A percentile compares a stretch with the other conserved stretches of the same genome.
Conservation (phyloP, 2,329 filamentous ascomycete species). For the Aspergillus ochraceus region DNA sequence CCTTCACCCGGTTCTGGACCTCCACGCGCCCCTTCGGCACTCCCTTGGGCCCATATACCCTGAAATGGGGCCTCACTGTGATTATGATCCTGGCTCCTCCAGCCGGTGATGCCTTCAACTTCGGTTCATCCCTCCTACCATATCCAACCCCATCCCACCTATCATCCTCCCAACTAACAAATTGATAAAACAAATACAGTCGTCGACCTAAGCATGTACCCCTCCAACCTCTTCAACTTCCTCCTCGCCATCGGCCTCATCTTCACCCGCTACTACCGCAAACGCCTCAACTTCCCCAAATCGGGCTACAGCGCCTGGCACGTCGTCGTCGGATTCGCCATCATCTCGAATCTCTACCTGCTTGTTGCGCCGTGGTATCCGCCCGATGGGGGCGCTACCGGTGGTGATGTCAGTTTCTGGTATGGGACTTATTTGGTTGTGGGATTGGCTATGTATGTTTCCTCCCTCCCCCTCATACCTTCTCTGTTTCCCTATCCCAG, state of each 20-base stretch:
- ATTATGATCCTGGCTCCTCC: conserved; percentile 63
- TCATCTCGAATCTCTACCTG: conserved; percentile 61
- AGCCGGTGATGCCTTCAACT: conserved; percentile 65
- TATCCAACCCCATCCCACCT: no score
- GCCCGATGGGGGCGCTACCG: conserved; percentile 58
- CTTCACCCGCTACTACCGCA: conserved; percentile 57
- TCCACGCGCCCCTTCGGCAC: conserved; percentile 65
- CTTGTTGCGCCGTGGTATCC: conserved; percentile 73
- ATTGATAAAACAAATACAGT: conserved; percentile 39
- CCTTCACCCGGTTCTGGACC: conserved; percentile 62
- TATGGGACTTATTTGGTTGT: conserved; percentile 69
- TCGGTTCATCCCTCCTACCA: conserved; percentile 41
- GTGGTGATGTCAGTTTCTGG: conserved; percentile 70
- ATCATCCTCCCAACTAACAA: background rate
- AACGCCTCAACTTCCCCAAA: conserved; percentile 48
- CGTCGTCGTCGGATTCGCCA: conserved; percentile 58
- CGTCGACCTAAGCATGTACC: conserved; percentile 61
- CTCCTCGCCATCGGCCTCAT: conserved; percentile 59
- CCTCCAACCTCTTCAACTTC: conserved; percentile 58
- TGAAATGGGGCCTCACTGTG: conserved; percentile 60
- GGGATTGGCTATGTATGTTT: conserved; percentile 64
- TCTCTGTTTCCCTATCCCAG: background rate
- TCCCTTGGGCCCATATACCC: conserved; percentile 57
- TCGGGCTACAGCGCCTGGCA: conserved; percentile 63
- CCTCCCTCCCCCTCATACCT: background rate